phyloP scores from a whole-genome alignment of 148 eudicot genomes.

The Vaccinium macrocarpon region DNA sequence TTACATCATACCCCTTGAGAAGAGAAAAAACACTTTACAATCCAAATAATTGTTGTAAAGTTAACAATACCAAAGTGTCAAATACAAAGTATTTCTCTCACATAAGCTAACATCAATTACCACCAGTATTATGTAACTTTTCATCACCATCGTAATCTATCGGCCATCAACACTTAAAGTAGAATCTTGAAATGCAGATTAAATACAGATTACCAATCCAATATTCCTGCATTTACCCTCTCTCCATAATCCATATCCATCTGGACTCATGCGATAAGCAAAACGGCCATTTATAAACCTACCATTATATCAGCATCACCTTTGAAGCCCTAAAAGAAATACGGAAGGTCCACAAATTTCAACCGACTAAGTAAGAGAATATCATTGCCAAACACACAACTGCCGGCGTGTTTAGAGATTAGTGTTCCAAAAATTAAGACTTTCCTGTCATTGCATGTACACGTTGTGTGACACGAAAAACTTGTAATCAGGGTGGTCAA shows the following conservation, averaged over 20 bases:
- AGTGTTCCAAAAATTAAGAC: not conserved
- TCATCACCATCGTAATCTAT: not conserved
- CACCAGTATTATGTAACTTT: constrained; percentile 2
- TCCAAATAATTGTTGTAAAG: not conserved
- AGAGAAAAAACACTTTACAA: not conserved
- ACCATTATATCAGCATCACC: not conserved
- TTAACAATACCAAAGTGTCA: not conserved
- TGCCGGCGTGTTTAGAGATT: not conserved
- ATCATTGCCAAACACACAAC: not conserved
- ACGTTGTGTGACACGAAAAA: constrained; percentile 51
- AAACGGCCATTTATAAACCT: not conserved
- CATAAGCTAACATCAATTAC: not conserved
- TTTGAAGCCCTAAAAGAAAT: not conserved
- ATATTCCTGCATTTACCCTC: not conserved
- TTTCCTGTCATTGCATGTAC: constrained; percentile 32
- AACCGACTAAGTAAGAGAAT: not conserved
- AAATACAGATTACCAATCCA: not conserved
- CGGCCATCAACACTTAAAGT: not conserved
- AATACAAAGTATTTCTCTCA: not conserved
- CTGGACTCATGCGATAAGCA: not conserved
- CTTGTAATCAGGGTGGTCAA: constrained; percentile 73
- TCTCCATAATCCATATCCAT: not conserved
- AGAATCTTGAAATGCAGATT: constrained; percentile 5
- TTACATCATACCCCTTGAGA: too few species aligned
- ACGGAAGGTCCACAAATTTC: not conserved